A percentile compares a stretch with the other conserved stretches of the same genome.
These are phyloP conservation scores for Tausonia pullulans DNA, from an alignment of 1,284 basidiomycete genomes.

Conservation along the genomic window DNA sequence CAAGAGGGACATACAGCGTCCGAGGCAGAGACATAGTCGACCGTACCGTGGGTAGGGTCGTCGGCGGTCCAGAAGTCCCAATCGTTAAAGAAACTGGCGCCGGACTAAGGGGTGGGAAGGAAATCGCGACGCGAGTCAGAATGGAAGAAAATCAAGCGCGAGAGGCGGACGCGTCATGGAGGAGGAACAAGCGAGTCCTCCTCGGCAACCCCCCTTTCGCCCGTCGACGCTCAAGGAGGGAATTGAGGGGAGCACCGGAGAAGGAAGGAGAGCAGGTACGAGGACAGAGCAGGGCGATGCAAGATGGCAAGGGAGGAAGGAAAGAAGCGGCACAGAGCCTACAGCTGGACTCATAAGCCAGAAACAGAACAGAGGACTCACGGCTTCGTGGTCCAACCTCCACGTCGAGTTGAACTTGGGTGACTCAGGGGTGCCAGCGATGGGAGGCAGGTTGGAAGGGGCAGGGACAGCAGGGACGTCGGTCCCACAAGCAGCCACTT, in stretches of 20 bases:
- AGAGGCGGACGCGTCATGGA: no score
- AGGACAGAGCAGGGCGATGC: no score
- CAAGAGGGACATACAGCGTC: background rate
- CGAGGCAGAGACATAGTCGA: conserved; percentile 40
- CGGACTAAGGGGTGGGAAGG: background rate
- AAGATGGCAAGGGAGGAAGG: no score
- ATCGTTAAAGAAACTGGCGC: conserved; percentile 1
- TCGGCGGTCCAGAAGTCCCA: conserved; percentile 9
- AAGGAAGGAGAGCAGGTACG: no score
- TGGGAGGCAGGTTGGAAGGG: background rate
- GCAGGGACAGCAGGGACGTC: background rate
- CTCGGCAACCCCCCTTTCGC: no score
- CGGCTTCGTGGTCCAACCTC: conserved; percentile 24
- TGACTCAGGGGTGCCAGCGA: background rate
- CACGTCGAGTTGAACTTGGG: conserved; percentile 22
- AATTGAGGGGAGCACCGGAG: no score
- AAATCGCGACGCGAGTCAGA: background rate
- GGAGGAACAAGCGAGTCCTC: no score
- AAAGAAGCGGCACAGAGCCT: no score
- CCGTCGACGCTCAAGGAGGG: no score
- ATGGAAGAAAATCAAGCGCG: background rate
- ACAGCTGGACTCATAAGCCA: no score
- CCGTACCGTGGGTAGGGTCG: conserved; percentile 13
- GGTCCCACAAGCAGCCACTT: conserved; percentile 10
- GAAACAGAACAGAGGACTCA: conserved; percentile 6